A percentile compares a stretch with the other conserved stretches of the same genome.
Evolutionary conservation across 257 asterid species (phyloP).

Genomic region (Primulina tabacum): DNA sequence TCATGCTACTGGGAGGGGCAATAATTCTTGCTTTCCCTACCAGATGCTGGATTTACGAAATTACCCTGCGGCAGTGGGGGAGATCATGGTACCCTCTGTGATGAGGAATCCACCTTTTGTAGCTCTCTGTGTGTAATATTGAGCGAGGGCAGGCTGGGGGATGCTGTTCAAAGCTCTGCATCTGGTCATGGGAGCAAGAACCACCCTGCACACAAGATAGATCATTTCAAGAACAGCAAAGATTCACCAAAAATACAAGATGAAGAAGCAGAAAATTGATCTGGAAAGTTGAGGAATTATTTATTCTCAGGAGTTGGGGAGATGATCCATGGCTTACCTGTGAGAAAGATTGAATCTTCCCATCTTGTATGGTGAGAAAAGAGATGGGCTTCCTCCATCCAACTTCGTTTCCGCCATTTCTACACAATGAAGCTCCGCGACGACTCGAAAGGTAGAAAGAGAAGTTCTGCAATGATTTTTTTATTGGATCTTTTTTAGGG

Average conservation of each 20-base stretch:
- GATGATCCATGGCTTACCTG: slow-evolving; percentile 40
- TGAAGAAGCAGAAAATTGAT: not conserved
- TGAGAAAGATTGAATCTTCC: slow-evolving; percentile 76
- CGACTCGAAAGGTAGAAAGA: too few relatives aligned
- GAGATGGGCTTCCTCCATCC: slow-evolving; percentile 45
- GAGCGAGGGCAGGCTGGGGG: slow-evolving; percentile 61
- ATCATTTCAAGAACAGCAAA: not conserved
- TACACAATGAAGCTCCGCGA: too few relatives aligned
- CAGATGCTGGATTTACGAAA: slow-evolving; percentile 24
- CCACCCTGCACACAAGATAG: slow-evolving; percentile 48
- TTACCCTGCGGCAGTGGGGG: slow-evolving; percentile 88
- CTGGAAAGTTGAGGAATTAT: not conserved
- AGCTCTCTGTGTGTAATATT: slow-evolving; percentile 82
- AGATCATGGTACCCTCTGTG: slow-evolving; percentile 90
- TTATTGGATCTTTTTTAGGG: not conserved
- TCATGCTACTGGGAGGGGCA: too few relatives aligned
- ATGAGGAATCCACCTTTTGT: slow-evolving; percentile 87
- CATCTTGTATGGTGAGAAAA: slow-evolving; percentile 87
- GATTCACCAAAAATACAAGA: not conserved
- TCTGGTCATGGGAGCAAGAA: slow-evolving; percentile 93
- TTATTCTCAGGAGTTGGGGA: not conserved
- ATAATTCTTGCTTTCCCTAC: too few relatives aligned
- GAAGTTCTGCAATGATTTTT: too few relatives aligned
- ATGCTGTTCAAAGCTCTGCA: slow-evolving; percentile 71
- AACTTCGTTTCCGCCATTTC: slow-evolving; percentile 47